Evolutionary conservation across 768 basidiomycete species (phyloP).

Genomic region (Auriscalpium orientale): DNA sequence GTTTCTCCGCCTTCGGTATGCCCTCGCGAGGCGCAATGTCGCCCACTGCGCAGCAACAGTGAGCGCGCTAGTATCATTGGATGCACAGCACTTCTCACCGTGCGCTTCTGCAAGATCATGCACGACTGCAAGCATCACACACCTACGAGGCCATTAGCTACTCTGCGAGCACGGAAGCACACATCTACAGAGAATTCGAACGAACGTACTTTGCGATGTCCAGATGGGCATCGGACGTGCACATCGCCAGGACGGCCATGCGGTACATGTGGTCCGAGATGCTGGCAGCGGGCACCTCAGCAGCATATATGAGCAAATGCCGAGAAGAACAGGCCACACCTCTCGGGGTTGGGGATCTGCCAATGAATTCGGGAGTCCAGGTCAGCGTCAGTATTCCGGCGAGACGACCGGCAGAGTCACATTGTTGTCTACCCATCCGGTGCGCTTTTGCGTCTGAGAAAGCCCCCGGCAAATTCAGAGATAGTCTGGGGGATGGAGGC

Average conservation of each 20-base stretch:
- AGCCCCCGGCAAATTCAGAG: neutral
- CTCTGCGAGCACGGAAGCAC: neutral
- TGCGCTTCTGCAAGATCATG: constrained; percentile 97
- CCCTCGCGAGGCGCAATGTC: constrained; percentile 91
- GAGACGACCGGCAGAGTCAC: constrained; percentile 27
- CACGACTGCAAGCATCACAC: constrained; percentile 83
- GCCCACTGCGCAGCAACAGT: constrained; percentile 49
- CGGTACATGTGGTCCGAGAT: constrained; percentile 97
- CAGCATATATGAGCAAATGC: neutral
- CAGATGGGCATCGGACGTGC: constrained; percentile 63
- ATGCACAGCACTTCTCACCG: constrained; percentile 32
- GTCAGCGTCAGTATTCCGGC: too few species aligned
- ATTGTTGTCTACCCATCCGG: constrained; percentile 87
- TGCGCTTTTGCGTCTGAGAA: constrained; percentile 85
- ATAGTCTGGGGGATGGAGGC: neutral
- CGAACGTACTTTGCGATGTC: constrained; percentile 62
- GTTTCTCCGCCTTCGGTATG: constrained; percentile 76
- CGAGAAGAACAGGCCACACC: constrained; percentile 34
- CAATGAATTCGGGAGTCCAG: neutral
- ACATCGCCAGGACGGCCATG: constrained; percentile 93
- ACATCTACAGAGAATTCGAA: too few species aligned
- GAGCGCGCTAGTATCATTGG: neutral
- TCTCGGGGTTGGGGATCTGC: constrained; percentile 79
- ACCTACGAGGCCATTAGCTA: constrained; percentile 33
- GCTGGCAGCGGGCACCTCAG: neutral